Evolutionary conservation across 768 basidiomycete genomes (phyloP).

Genomic region (Agrocybe chaxingu): DNA sequence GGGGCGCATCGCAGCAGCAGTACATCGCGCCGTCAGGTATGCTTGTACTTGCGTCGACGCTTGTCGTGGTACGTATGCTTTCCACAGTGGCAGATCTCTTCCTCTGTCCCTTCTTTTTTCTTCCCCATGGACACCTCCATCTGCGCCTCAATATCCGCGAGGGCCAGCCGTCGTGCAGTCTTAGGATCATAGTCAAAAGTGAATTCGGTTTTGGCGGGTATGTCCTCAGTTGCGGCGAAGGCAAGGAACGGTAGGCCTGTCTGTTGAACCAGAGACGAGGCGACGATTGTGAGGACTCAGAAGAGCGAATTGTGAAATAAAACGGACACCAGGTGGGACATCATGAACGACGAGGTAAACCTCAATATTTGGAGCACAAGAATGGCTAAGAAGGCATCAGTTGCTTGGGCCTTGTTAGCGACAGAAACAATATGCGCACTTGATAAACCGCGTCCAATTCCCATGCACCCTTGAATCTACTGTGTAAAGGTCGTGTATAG

Average conservation of each 20-base stretch:
- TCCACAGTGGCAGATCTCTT: no score
- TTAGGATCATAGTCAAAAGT: conserved; percentile 65
- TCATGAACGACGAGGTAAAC: conserved; percentile 64
- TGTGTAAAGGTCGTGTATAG: conserved; percentile 36
- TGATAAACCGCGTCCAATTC: conserved; percentile 75
- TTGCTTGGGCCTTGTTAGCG: background rate
- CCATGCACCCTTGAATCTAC: conserved; percentile 56
- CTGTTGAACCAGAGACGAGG: conserved; percentile 25
- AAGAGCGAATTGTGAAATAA: background rate
- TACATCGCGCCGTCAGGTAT: no score
- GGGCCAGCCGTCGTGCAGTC: conserved; percentile 8
- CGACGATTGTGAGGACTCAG: background rate
- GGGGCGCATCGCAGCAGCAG: no score
- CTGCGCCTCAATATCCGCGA: no score
- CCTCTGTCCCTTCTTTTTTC: no score
- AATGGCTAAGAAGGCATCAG: conserved; percentile 46
- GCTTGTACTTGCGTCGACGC: no score
- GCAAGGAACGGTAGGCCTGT: conserved; percentile 60
- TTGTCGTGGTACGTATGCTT: no score
- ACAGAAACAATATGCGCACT: conserved; percentile 37
- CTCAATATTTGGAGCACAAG: conserved; percentile 56
- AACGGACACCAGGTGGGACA: conserved; percentile 49
- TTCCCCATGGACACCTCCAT: no score
- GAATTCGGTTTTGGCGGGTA: conserved; percentile 52
- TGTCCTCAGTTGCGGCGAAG: conserved; percentile 48